phyloP scores from a whole-genome alignment of 331 rosid genomes.

The Malus hybrid region DNA sequence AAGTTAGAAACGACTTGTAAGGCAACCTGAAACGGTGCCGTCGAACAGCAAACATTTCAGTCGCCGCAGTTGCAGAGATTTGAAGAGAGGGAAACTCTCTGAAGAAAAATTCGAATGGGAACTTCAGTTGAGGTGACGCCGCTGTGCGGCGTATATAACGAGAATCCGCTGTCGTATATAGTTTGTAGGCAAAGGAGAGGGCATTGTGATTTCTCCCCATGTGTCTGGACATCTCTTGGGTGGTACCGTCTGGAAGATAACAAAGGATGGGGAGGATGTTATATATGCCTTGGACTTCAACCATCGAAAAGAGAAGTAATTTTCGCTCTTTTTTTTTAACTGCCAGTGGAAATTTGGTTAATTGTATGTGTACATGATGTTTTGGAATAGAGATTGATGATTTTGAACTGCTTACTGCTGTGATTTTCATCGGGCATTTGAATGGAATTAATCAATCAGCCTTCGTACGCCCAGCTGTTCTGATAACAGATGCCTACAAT shows the following conservation, averaged over 20 bases:
- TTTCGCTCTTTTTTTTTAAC: neutral
- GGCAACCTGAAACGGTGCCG: no score
- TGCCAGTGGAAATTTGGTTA: neutral
- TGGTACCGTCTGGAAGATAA: slow-evolving; percentile 92
- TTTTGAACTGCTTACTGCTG: slow-evolving; percentile 11
- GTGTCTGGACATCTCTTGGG: slow-evolving; percentile 97
- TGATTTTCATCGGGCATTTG: slow-evolving; percentile 44
- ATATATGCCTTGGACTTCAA: slow-evolving; percentile 95
- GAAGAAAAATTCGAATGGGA: slow-evolving; percentile 41
- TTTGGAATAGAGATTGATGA: neutral
- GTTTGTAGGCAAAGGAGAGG: slow-evolving; percentile 82
- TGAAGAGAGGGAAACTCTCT: no score
- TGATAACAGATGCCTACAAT: slow-evolving; percentile 94
- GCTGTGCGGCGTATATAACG: slow-evolving; percentile 81
- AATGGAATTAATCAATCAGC: slow-evolving; percentile 46
- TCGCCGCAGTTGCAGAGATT: no score
- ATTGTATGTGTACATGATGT: neutral
- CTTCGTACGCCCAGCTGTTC: slow-evolving; percentile 86
- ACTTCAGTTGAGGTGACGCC: slow-evolving; percentile 89
- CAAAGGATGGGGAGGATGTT: slow-evolving; percentile 96
- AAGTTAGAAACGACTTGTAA: no score
- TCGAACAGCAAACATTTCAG: no score
- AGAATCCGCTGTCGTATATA: slow-evolving; percentile 74
- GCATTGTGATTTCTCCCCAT: slow-evolving; percentile 89
- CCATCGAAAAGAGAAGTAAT: slow-evolving; percentile 85